These are phyloP conservation scores for Lasiodiplodia theobromae DNA, from an alignment of 2,329 filamentous ascomycete genomes.

Conservation along the genomic window DNA sequence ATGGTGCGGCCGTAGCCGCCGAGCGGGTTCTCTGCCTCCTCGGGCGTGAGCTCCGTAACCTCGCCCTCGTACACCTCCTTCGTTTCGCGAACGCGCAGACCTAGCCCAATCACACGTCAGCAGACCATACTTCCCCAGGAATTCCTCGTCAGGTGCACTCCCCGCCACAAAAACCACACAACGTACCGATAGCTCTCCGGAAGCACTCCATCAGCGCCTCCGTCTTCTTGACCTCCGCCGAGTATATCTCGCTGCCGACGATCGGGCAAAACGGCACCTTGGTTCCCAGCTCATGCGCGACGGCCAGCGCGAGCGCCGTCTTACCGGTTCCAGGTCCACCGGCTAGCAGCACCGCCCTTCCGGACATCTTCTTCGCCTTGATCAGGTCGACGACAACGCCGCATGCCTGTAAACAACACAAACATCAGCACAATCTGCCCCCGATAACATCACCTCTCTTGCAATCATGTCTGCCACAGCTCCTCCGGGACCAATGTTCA, in stretches of 20 bases:
- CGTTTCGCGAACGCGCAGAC: conserved; percentile 92
- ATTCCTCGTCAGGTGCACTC: background rate
- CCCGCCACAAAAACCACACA: background rate
- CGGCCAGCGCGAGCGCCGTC: conserved; percentile 91
- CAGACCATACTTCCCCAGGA: background rate
- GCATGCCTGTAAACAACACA: conserved; percentile 69
- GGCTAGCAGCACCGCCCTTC: conserved; percentile 88
- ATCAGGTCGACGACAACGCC: conserved; percentile 97
- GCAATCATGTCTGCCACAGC: background rate
- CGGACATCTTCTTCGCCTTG: conserved; percentile 96
- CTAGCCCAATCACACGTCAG: conserved; percentile 42
- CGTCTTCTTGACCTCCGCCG: conserved; percentile 98
- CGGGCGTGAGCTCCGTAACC: conserved; percentile 95
- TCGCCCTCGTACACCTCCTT: conserved; percentile 99
- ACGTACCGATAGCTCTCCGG: conserved; percentile 84
- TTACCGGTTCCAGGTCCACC: conserved; percentile 97
- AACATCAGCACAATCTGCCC: conserved; percentile 31
- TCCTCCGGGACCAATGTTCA: background rate
- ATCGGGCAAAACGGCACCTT: conserved; percentile 99
- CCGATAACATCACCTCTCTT: background rate
- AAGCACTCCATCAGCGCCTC: conserved; percentile 99
- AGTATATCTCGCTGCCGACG: conserved; percentile 97
- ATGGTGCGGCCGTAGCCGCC: conserved; percentile 98
- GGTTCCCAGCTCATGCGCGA: conserved; percentile 95
- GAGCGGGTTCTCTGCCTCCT: conserved; percentile 96